Percentiles rank a stretch among this genome's conserved stretches.
Evolutionary conservation across 179 eudicot genomes (phyloP).

Genomic region (Beta lomatogona): DNA sequence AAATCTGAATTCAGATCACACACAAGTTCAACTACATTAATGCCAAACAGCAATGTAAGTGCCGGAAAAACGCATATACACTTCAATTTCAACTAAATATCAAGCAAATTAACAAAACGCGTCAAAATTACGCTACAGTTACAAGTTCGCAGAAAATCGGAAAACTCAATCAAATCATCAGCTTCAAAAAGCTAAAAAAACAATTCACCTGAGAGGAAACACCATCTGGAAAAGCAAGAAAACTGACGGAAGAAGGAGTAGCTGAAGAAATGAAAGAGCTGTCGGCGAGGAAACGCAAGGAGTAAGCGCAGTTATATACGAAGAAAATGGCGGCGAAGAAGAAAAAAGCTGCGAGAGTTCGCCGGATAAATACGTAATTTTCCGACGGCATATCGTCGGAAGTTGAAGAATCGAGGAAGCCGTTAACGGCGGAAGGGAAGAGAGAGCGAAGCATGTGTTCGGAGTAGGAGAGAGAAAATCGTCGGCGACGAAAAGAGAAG

Average conservation of each 20-base stretch:
- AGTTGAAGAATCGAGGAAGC: background rate
- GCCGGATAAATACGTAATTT: conserved; percentile 30
- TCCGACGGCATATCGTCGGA: conserved; percentile 23
- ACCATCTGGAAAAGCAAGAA: conserved; percentile 14
- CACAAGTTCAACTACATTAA: background rate
- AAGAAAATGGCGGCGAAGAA: conserved; percentile 30
- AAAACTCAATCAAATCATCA: background rate
- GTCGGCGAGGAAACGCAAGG: conserved; percentile 27
- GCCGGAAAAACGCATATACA: background rate
- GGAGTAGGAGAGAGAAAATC: conserved; percentile 10
- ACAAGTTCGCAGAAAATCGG: background rate
- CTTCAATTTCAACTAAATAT: background rate
- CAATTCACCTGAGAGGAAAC: conserved; percentile 26
- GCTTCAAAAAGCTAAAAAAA: background rate
- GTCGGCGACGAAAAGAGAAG: background rate
- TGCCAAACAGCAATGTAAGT: background rate
- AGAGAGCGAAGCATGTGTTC: conserved; percentile 29
- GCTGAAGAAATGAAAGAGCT: background rate
- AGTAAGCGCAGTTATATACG: conserved; percentile 32
- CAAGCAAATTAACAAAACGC: background rate
- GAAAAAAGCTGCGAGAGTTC: conserved; percentile 22
- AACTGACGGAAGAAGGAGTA: conserved; percentile 3
- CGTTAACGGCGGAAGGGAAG: conserved; percentile 8
- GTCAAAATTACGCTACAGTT: background rate
- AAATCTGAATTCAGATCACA: background rate